phyloP scores from a whole-genome alignment of 306 rosid species.

The Corylus heterophylla region DNA sequence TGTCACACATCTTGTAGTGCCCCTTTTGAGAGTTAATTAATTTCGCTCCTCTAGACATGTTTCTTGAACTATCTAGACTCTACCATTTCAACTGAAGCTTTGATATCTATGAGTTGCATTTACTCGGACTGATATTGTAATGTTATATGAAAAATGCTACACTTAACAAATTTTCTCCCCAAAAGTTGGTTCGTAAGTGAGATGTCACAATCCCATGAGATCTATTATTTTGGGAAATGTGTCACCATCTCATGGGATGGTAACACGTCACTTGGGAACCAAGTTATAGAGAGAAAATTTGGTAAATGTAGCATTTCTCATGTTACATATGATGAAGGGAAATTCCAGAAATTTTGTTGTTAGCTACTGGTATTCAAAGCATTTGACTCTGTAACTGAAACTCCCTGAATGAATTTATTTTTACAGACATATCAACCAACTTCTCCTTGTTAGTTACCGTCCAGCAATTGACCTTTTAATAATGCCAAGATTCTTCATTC shows the following conservation, averaged over 20 bases:
- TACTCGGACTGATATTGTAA: too few relatives aligned
- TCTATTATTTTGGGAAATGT: too few relatives aligned
- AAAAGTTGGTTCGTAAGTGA: too few relatives aligned
- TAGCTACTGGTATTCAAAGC: background rate
- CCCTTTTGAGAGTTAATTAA: background rate
- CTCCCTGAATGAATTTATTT: constrained; percentile 13
- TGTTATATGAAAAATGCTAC: background rate
- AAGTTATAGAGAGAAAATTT: too few relatives aligned
- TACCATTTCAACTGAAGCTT: background rate
- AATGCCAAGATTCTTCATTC: background rate
- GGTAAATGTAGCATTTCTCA: too few relatives aligned
- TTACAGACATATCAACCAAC: constrained; percentile 1
- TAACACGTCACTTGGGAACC: too few relatives aligned
- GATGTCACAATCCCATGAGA: too few relatives aligned
- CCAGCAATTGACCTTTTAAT: background rate
- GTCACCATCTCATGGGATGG: too few relatives aligned
- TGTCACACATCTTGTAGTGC: background rate
- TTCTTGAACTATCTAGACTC: background rate
- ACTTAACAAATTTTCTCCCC: too few relatives aligned
- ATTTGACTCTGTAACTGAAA: background rate
- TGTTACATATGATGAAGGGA: background rate
- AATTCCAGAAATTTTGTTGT: background rate
- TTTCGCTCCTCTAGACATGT: background rate
- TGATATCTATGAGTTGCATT: background rate
- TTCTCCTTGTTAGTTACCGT: background rate